These are phyloP conservation scores for Irpex sp. DNA, from an alignment of 1,284 basidiomycete species.

Conservation along the genomic window DNA sequence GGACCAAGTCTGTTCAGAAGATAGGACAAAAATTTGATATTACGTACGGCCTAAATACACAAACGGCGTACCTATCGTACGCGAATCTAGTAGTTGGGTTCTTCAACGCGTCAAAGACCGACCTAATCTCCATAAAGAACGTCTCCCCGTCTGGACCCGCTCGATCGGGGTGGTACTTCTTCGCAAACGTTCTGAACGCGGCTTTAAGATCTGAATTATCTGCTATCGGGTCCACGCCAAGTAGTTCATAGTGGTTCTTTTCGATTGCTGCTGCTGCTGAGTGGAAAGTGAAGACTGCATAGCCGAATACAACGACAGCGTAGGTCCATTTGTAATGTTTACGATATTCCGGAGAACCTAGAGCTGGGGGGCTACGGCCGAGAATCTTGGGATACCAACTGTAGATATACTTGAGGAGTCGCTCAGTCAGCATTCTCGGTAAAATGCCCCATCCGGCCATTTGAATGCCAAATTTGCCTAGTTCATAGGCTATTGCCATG, in stretches of 20 bases:
- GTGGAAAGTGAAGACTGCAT: slow-evolving; percentile 65
- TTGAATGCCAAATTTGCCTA: slow-evolving; percentile 30
- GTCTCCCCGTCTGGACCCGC: slow-evolving; percentile 61
- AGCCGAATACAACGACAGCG: slow-evolving; percentile 63
- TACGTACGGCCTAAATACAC: not conserved
- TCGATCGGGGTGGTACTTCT: slow-evolving; percentile 76
- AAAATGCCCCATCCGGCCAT: slow-evolving; percentile 43
- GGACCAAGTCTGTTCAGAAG: slow-evolving; percentile 64
- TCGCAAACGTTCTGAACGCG: slow-evolving; percentile 75
- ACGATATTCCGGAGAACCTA: slow-evolving; percentile 42
- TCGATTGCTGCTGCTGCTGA: slow-evolving; percentile 50
- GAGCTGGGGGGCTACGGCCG: slow-evolving; percentile 34
- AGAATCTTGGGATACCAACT: slow-evolving; percentile 25
- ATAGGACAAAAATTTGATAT: slow-evolving; percentile 7
- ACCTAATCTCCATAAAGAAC: slow-evolving; percentile 70
- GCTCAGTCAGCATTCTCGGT: slow-evolving; percentile 38
- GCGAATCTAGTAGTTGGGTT: slow-evolving; percentile 81
- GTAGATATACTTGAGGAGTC: slow-evolving; percentile 38
- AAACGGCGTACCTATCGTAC: slow-evolving; percentile 65
- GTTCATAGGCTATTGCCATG: slow-evolving; percentile 14
- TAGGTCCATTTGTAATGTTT: slow-evolving; percentile 62
- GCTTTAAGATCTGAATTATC: slow-evolving; percentile 65
- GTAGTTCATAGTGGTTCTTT: slow-evolving; percentile 74
- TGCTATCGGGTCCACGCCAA: slow-evolving; percentile 58
- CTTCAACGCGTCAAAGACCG: slow-evolving; percentile 78